Evolutionary conservation across 139 green algal species (phyloP).

Genomic region (Coccomyxa sp.): DNA sequence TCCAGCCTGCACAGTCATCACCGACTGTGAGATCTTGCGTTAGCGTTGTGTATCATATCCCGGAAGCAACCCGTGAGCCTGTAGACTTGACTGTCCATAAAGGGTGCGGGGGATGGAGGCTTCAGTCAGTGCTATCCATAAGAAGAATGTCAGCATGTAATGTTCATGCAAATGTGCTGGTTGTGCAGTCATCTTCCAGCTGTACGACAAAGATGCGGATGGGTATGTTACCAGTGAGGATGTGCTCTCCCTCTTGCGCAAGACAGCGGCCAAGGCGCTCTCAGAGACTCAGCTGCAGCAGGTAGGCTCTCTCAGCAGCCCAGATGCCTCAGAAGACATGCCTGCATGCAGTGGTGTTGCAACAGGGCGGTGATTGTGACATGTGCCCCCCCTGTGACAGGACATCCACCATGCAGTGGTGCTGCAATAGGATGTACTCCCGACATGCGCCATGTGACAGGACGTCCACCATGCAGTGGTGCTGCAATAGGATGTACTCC

Average conservation of each 20-base stretch:
- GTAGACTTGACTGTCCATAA: no score
- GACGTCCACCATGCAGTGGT: background rate
- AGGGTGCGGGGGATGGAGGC: no score
- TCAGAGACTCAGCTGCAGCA: background rate
- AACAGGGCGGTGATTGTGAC: no score
- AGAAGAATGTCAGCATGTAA: background rate
- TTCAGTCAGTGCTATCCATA: background rate
- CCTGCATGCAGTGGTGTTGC: no score
- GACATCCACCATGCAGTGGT: background rate
- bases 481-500: no score
- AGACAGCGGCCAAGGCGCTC: background rate
- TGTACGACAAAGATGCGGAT: background rate
- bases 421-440: no score
- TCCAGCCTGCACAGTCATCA: background rate
- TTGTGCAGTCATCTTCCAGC: background rate
- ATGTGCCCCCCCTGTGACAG: background rate
- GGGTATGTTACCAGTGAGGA: background rate
- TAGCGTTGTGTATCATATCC: background rate
- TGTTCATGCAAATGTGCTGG: background rate
- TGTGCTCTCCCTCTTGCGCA: background rate
- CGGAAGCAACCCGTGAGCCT: no score
- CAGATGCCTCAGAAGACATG: no score
- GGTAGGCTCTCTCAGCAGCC: no score
- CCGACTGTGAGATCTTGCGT: background rate
- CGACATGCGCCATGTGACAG: no score